Percentiles rank a stretch among this genome's conserved stretches.
Evolutionary conservation across 495 filamentous ascomycete genomes (phyloP).

Genomic region (Parathielavia hyrcaniae): DNA sequence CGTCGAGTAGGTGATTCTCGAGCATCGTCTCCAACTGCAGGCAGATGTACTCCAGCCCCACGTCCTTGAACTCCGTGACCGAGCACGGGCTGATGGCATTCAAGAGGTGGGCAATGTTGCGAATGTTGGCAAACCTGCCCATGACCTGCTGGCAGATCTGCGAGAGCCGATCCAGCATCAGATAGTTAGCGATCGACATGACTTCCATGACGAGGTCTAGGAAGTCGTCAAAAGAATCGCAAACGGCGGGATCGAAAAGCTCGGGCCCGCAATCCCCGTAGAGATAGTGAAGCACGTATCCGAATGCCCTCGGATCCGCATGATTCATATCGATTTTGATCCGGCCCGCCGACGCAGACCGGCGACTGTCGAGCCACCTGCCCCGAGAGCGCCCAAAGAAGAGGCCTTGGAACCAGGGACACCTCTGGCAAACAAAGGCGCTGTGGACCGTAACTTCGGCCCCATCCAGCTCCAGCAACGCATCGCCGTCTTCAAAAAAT

Average conservation of each 20-base stretch:
- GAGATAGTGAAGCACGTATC: constrained; percentile 71
- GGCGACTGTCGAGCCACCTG: constrained; percentile 69
- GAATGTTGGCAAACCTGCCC: constrained; percentile 79
- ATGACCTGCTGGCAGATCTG: constrained; percentile 84
- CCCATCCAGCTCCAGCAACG: constrained; percentile 66
- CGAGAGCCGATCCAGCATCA: constrained; percentile 88
- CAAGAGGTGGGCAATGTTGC: constrained; percentile 78
- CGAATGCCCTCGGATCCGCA: constrained; percentile 62
- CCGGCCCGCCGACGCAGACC: constrained; percentile 35
- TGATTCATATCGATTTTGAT: constrained; percentile 79
- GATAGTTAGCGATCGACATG: constrained; percentile 80
- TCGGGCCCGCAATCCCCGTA: constrained; percentile 78
- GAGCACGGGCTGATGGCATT: constrained; percentile 77
- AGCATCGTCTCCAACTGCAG: constrained; percentile 84
- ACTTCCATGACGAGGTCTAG: constrained; percentile 88
- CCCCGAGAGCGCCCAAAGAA: constrained; percentile 81
- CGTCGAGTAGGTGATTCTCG: constrained; percentile 76
- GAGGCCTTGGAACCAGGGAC: constrained; percentile 85
- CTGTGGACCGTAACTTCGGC: constrained; percentile 65
- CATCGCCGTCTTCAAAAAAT: constrained; percentile 71
- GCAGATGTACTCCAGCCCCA: constrained; percentile 83
- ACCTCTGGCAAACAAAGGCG: constrained; percentile 69
- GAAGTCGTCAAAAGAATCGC: constrained; percentile 69
- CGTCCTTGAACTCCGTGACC: constrained; percentile 80
- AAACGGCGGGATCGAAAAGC: constrained; percentile 71